Base-by-base conservation (phyloP, 331 rosid species). In the Saraca asoca region DNA sequence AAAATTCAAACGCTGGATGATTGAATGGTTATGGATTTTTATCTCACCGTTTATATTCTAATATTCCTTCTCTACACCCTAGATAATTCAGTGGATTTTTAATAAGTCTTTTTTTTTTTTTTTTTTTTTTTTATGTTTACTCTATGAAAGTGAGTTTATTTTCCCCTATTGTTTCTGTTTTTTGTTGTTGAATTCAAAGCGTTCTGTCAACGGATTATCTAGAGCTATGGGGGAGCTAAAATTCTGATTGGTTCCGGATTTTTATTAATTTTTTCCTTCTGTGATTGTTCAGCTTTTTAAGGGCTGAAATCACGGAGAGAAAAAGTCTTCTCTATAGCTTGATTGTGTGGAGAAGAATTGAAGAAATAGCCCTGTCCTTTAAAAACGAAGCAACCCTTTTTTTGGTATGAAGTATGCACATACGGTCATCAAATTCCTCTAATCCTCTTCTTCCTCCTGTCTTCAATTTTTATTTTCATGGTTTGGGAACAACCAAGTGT, bases 301-400 rank as follows among this genome's bases (percentile, higher is more conserved):
- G 83, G 45, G 83, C 87, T 79, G 75, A 76, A 82, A 80, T 73
- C 58, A 62, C 81, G 96, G 95, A 74, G 85, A 78, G 34, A 48
- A 24, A n/a, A 68, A 66, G 85, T 64, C 75, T 58, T 20, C 68
- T 56, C 16, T 58, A 48, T 58, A 43, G 58, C 44, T 65, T 71
- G 51, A 63, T 73, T 68, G 80, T 82, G 89, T 66, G 89, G 86
- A 87, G 88, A 85, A 75, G 58, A 85, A 75, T 90, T 75, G 81
- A 78, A 69, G 81, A 12, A 46, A 74, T 1, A 63, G 77, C 37
- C 75, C 44, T 5, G 31, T 80, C 83, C 84, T 81, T 80, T 49
- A 59, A 77, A 63, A 80, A 51, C 55, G 63, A 68, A 60, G 78
- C 76, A 71, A 54, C 72, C 76, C 65, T 78, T 85, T 73, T 87